A percentile compares a stretch with the other conserved stretches of the same genome.
phyloP scores from a whole-genome alignment of 139 green algal genomes.

The Auxenochlorella protothecoides region DNA sequence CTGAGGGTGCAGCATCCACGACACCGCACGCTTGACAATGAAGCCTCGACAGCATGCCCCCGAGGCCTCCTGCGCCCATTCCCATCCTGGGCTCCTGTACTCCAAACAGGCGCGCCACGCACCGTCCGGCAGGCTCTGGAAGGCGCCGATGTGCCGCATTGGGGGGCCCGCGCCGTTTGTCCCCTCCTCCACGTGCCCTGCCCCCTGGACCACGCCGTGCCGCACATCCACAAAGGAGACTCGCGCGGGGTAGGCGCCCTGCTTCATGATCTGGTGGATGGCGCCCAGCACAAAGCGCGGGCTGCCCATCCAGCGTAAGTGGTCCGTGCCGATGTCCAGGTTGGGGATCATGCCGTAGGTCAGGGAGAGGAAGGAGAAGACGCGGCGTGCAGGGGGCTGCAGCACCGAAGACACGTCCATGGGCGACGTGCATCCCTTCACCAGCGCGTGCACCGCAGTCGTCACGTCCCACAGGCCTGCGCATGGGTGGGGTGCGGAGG shows the following conservation, averaged over 20 bases:
- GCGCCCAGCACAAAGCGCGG: slow-evolving; percentile 54
- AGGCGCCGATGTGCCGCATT: neutral
- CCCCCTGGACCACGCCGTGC: neutral
- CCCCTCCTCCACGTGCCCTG: neutral
- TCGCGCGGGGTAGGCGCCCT: neutral
- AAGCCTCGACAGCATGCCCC: too few species aligned
- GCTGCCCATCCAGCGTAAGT: slow-evolving; percentile 65
- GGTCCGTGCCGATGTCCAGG: slow-evolving; percentile 67
- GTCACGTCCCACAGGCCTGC: slow-evolving; percentile 31
- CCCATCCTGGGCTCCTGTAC: too few species aligned
- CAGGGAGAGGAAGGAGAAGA: slow-evolving; percentile 50
- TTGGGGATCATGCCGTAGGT: slow-evolving; percentile 63
- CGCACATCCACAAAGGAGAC: slow-evolving; percentile 15
- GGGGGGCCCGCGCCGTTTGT: neutral
- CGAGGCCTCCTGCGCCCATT: too few species aligned
- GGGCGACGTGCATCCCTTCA: slow-evolving; percentile 21
- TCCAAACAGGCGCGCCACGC: neutral
- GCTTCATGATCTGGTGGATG: slow-evolving; percentile 44
- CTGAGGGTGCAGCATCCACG: too few species aligned
- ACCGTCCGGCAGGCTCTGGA: neutral
- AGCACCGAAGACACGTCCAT: slow-evolving; percentile 58
- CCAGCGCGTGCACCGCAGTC: slow-evolving; percentile 39
- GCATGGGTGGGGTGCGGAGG: neutral
- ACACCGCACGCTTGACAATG: too few species aligned
- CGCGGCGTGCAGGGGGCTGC: slow-evolving; percentile 33